Base-by-base conservation (phyloP, 345 rosid species). In the Brassica napus region DNA sequence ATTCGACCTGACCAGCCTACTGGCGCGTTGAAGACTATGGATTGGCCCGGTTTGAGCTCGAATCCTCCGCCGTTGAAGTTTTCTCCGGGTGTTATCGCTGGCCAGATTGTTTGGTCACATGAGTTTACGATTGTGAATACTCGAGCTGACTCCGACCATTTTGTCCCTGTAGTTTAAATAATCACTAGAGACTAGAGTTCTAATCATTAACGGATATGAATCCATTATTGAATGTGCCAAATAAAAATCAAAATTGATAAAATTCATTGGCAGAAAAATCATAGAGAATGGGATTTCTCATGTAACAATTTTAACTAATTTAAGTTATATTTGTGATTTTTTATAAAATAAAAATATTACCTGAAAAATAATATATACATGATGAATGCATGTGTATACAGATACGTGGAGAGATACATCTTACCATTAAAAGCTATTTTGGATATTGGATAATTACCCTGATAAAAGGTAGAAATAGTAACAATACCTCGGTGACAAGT, bases 1-100 rank as follows among this genome's bases (percentile, higher is more conserved):
- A 92, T 89, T 58, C 95, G 84, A 21, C 98, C 98, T 21, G 88
- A 81, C 98, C 97, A 94, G 4, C 91, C 88, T 0, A 85, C 85
- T 0, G 93, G 90, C 60, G 97, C 95, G 0, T 35, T 26, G 80
- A 89, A 85, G 4, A 87, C 83, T 0, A 85, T 72, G 1, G 97
- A 88, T 62, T 88, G 92, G 68, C 87, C 91, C 5, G 91, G 16
- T 68, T 86, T 87, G 4, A 94, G 82, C 42, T 65, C 47, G 76
- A 92, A 85, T 30, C 97, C 97, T 0, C 91, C 88, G 0, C 89
- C 92, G 32, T 78, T 62, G 72, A 81, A 86, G 77, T 78, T 77
- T 1, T 85, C 90, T 4, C 90, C 94, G 0, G 89, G 94, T 24
- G 81, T 80, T 6, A 94, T 81, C 26, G 78, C 98, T 0, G 98